These are phyloP conservation scores for Protea cynaroides DNA, from an alignment of 164 flowering plant genomes.

Conservation along the genomic window DNA sequence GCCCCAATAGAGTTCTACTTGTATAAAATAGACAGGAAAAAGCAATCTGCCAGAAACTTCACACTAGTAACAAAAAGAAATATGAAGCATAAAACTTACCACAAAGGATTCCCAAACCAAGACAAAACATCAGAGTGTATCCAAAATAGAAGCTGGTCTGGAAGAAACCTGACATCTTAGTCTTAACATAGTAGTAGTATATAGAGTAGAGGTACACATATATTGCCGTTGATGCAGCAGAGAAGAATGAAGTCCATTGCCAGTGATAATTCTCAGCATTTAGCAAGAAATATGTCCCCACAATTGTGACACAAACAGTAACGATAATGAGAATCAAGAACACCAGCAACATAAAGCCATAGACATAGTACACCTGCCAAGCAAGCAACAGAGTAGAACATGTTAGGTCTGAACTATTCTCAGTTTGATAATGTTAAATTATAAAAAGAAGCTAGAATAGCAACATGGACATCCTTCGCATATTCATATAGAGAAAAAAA, in stretches of 20 bases:
- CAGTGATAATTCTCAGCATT: slow-evolving; percentile 99
- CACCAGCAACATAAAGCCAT: slow-evolving; percentile 96
- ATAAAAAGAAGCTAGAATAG: no score
- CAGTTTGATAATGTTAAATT: no score
- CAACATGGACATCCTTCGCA: no score
- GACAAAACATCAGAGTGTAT: slow-evolving; percentile 95
- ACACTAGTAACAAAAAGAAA: neutral
- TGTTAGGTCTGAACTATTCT: neutral
- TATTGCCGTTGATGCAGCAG: slow-evolving; percentile 95
- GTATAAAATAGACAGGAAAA: no score
- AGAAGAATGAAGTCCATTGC: slow-evolving; percentile 99
- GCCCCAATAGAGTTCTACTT: no score
- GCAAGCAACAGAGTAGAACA: slow-evolving; percentile 1
- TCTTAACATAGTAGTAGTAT: slow-evolving; percentile 89
- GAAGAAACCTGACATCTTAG: slow-evolving; percentile 99
- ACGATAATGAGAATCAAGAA: slow-evolving; percentile 90
- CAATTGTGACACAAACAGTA: slow-evolving; percentile 95
- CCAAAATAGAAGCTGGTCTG: slow-evolving; percentile 99
- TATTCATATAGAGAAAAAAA: no score
- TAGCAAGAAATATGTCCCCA: slow-evolving; percentile 90
- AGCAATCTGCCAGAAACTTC: neutral
- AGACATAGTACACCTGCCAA: slow-evolving; percentile 95
- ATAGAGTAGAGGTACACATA: slow-evolving; percentile 91
- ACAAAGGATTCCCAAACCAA: slow-evolving; percentile 90
- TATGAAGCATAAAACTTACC: slow-evolving; percentile 50